phyloP scores from a whole-genome alignment of 305 asterid species.

The Lippia alba region DNA sequence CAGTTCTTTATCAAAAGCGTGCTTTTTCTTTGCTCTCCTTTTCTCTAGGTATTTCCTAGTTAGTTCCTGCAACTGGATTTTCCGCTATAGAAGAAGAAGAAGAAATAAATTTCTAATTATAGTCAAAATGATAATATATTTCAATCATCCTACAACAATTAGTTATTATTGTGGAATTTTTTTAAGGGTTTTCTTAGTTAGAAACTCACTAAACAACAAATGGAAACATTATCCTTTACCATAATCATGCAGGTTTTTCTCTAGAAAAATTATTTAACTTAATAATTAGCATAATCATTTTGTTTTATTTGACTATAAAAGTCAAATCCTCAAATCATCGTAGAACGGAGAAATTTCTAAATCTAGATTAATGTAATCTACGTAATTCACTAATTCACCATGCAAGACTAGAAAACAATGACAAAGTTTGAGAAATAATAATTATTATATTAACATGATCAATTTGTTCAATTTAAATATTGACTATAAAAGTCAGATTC shows the following conservation, averaged over 20 bases:
- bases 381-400: not conserved
- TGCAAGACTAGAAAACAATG: not conserved
- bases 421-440: too few relatives aligned
- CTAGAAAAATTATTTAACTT: not conserved
- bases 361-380: not conserved
- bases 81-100: not conserved
- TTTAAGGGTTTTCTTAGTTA: not conserved
- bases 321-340: not conserved
- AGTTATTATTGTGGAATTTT: too few relatives aligned
- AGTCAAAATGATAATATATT: too few relatives aligned
- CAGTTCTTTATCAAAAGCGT: slow-evolving; percentile 36
- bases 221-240: too few relatives aligned
- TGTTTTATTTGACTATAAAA: not conserved
- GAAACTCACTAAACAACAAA: too few relatives aligned
- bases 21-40: slow-evolving; percentile 15
- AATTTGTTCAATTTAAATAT: too few relatives aligned
- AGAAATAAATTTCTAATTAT: too few relatives aligned
- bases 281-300: not conserved
- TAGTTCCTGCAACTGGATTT: slow-evolving; percentile 12
- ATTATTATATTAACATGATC: too few relatives aligned
- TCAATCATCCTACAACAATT: too few relatives aligned
- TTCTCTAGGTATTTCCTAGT: slow-evolving; percentile 40
- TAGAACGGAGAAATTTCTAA: slow-evolving; percentile 3
- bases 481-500: too few relatives aligned
- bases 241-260: not conserved